Base-by-base conservation (phyloP, 1,284 basidiomycete species). In the Cryptococcus hybrid region DNA sequence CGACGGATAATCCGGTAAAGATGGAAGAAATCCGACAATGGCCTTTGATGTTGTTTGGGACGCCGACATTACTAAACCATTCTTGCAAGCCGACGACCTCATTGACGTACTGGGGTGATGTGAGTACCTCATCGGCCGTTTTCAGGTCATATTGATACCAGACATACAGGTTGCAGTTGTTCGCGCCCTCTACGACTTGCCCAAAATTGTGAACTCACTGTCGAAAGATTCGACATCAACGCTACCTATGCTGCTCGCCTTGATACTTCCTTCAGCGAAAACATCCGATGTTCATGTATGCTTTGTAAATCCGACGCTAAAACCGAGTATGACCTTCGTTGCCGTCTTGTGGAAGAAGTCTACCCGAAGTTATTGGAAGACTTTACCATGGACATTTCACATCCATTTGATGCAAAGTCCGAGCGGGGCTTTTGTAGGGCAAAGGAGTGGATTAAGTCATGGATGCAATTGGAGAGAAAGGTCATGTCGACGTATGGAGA, bases 101-200 rank as follows among this genome's bases (percentile, higher is more conserved):
- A 2, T 13, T 49, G 12, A 37, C 18, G 4, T 15, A 30, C 12
- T 49, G 47, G 47, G 47, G 47, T 36, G 47, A 49, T 37, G 47
- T 49, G 36, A 49, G 24, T 49, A 3, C 13, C 13, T 34, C 46
- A 47, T 7, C 30, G 13, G 24, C 18, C 30, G 2, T 47, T 47
- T 47, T 47, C 47, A n/a, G 12, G 9, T 13, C 9, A 49, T 36
- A 3, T 36, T 4, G 36, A 30, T 49, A 13, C 18, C 30, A 7
- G n/a, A 5, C 7, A 7, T 13, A 7, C 34, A 58, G 56, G 34
- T 44, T 24, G 40, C 38, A 7, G 52, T 54, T 5, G 18, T 54
- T n/a, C 51, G 56, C 2, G 51, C 56, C 7, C 47, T 49, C 15
- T 18, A 50, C 46, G 52, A 58, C 39, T 12, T 58, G 46, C 46